phyloP scores from a whole-genome alignment of 2,329 filamentous ascomycete genomes.

The Plenodomus lindquistii region DNA sequence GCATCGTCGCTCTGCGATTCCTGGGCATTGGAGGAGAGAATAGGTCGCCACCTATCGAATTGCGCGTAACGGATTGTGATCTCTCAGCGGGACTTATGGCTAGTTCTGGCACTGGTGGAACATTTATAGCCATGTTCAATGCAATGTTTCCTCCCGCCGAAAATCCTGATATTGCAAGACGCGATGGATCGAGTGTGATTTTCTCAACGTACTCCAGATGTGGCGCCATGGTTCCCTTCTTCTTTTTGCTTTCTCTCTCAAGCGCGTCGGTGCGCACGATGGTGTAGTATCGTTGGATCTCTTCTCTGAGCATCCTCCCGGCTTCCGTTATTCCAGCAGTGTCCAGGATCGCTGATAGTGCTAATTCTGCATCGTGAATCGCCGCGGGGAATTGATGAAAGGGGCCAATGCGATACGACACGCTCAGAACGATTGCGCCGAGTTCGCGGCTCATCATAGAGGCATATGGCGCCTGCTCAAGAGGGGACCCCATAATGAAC shows the following conservation, averaged over 20 bases:
- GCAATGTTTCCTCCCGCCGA: constrained; percentile 54
- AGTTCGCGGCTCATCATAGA: constrained; percentile 51
- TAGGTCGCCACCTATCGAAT: constrained; percentile 15
- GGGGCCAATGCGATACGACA: constrained; percentile 55
- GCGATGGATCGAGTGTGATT: constrained; percentile 44
- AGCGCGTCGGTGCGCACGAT: constrained; percentile 27
- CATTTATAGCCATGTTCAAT: constrained; percentile 47
- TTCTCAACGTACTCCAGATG: constrained; percentile 24
- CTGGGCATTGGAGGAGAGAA: constrained; percentile 36
- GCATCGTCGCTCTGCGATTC: constrained; percentile 31
- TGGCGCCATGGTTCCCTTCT: constrained; percentile 10
- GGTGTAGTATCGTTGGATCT: constrained; percentile 39
- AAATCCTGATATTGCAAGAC: constrained; percentile 51
- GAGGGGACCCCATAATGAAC: constrained; percentile 49
- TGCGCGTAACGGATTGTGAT: constrained; percentile 9
- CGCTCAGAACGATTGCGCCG: constrained; percentile 49
- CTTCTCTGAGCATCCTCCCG: constrained; percentile 38
- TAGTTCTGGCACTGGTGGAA: constrained; percentile 35
- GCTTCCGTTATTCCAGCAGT: constrained; percentile 34
- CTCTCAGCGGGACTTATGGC: constrained; percentile 13
- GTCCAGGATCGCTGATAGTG: constrained; percentile 49
- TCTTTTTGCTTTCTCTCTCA: constrained; percentile 12
- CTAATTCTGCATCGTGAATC: constrained; percentile 54
- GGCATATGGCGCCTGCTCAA: constrained; percentile 53
- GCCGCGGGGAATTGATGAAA: constrained; percentile 53